Percentiles rank a stretch among this genome's conserved stretches.
These are phyloP conservation scores for Hepatocystis sp. DNA, from an alignment of 169 alveolate species.

Conservation along the genomic window DNA sequence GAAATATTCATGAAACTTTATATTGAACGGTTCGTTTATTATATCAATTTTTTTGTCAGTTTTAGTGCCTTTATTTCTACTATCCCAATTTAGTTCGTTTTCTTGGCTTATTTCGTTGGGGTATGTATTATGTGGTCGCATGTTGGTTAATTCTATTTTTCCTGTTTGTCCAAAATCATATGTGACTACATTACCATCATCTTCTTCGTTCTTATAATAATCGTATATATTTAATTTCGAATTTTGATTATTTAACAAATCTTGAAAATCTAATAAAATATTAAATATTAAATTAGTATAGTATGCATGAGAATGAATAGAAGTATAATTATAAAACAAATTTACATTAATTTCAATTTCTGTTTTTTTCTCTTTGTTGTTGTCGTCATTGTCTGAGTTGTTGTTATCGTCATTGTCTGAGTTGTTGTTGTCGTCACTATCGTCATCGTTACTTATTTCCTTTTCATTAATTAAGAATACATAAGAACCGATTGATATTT, in stretches of 20 bases:
- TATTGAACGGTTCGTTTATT: conserved; percentile 46
- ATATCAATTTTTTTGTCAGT: conserved; percentile 11
- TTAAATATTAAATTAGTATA: conserved; percentile 49
- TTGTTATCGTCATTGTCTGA: too few species aligned
- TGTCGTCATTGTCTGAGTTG: too few species aligned
- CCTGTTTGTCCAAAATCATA: too few species aligned
- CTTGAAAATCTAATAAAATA: conserved; percentile 43
- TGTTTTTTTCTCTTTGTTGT: too few species aligned
- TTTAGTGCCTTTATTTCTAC: not conserved
- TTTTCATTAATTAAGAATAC: conserved; percentile 35
- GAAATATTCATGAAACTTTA: conserved; percentile 55
- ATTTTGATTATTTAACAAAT: not conserved
- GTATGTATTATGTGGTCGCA: not conserved
- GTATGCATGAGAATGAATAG: conserved; percentile 66
- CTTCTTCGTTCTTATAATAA: not conserved
- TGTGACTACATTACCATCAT: not conserved
- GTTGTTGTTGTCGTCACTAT: too few species aligned
- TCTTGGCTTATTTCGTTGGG: not conserved
- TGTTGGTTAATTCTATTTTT: too few species aligned
- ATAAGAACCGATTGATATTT: too few species aligned
- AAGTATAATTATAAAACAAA: conserved; percentile 54
- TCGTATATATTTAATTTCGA: not conserved
- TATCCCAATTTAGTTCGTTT: not conserved
- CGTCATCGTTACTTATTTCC: not conserved
- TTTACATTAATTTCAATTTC: conserved; percentile 47